Evolutionary conservation across 441 rosid species (phyloP), one percentile per base, ranked within the genome.

Genomic region (Codiaeum variegatum): DNA sequence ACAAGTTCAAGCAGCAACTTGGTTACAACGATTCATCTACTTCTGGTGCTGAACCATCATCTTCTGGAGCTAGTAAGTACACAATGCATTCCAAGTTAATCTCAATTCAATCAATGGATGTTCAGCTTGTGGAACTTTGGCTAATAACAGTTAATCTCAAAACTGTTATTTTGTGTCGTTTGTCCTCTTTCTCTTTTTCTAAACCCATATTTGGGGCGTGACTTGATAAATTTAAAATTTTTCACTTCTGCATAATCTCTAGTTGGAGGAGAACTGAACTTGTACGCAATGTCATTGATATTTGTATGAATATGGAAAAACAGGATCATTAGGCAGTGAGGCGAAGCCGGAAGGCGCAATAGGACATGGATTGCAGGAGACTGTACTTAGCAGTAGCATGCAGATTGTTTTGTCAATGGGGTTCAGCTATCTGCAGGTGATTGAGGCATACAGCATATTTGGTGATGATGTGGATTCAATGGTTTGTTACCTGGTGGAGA

Each of bases 381-480:
- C 29, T 0, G 86, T 75, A 8, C 87, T 91, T 7, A 92, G 94
- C 86, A 85, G 90, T 21, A 80, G 97, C 65, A 80, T 93, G 76
- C 92, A 86, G 84, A 80, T 89, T 76, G 83, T 95, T 65, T 71
- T 95, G 80, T 90, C 98, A 6, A 93, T 95, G 99, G 99, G 99
- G 70, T 95, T 95, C 84, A 89, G 89, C 82, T 93, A 95, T 75
- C 71, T 85, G 71, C 98, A 95, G 83, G 97, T 76, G 52, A 82
- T 87, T 0, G 95, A 93, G 83, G 99, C 99, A 1, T 89, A 90
- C 82, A 89, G 93, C 85, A 90, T 95, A 75, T 95, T 93, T 7
- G 99, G 99, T 16, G 99, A 95, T 13, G 97, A 95, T 19, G 94
- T 91, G 6, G 97, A 95, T 74, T 95, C 99, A 4, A 85, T 93